Base-by-base conservation (phyloP, 2,329 filamentous ascomycete genomes). In the Fusarium compactum region DNA sequence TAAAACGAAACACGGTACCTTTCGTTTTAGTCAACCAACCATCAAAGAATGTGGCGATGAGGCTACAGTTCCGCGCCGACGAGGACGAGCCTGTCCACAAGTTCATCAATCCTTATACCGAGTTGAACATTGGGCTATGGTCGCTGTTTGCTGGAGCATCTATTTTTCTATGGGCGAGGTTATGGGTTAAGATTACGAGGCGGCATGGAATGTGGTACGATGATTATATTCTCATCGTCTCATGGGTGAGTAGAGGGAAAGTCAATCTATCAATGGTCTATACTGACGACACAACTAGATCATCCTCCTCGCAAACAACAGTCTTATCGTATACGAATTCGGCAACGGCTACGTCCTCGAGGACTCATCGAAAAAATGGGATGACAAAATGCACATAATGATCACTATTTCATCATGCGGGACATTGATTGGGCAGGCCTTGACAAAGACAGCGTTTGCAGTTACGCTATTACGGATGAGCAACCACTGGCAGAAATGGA, bases 351-450 rank as follows among this genome's bases (percentile, higher is more conserved):
- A 86, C 65, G 80, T 85, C 2, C 75, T 79, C 38, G 56, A 78
- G 29, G 68, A 78, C 65, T 78, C 78, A 8, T 74, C 78, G 2
- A 74, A 82, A n/a, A 71, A 77, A 20, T 87, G 85, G 85, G 82
- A 84, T 62, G 83, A 85, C 65, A 81, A 80, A 57, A 86, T 86
- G 84, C 83, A 85, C 71, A 85, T 86, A 46, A 67, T 87, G 58
- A 85, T 86, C 78, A 84, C 83, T 66, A 75, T 79, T 15, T 79
- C 79, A 5, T 80, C 79, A 3, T 80, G 78, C 67, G 78, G 78
- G 34, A 81, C 78, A 14, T 58, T 80, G 25, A 76, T 81, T 52
- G 78, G 77, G 0, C 80, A 81, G 65, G 76, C 80, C 8, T 74
- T 67, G 67, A 78, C 78, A 48, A 81, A 81, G 68, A 78, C 78